Evolutionary conservation across 179 eudicot species (phyloP).

Genomic region (Beta corolliflora): DNA sequence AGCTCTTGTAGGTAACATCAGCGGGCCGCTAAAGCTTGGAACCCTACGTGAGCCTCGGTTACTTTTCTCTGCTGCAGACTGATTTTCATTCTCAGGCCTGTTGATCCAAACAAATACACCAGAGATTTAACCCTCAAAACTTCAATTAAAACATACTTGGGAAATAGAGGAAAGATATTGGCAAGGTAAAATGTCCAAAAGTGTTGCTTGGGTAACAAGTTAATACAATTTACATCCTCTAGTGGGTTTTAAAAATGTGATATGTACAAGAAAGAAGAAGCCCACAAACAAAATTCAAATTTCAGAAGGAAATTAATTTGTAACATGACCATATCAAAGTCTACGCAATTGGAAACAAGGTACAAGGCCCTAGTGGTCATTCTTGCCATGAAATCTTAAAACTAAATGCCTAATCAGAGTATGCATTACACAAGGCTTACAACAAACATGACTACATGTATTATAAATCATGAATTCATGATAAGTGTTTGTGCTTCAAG

Average conservation of each 20-base stretch:
- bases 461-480: not conserved
- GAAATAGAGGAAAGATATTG: not conserved
- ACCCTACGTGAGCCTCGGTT: conserved; percentile 58
- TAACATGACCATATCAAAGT: not conserved
- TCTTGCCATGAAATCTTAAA: not conserved
- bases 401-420: not conserved
- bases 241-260: not conserved
- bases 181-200: not conserved
- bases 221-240: not conserved
- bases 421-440: not conserved
- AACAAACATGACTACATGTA: not conserved
- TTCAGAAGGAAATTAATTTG: not conserved
- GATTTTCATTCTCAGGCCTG: conserved; percentile 74
- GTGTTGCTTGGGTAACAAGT: not conserved
- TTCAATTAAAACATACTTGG: not conserved
- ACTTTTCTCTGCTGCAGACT: conserved; percentile 46
- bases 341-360: not conserved
- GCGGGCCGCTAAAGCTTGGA: conserved; percentile 93
- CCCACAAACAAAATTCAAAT: not conserved
- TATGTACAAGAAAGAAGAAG: conserved; percentile 1
- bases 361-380: not conserved
- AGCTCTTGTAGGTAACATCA: conserved; percentile 89
- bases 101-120: conserved; percentile 13
- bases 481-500: not conserved
- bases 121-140: conserved; percentile 2